Evolutionary conservation across 176 grass and related monocot species (phyloP), one percentile per base, ranked within the genome.

Genomic region (Musa acuminata): DNA sequence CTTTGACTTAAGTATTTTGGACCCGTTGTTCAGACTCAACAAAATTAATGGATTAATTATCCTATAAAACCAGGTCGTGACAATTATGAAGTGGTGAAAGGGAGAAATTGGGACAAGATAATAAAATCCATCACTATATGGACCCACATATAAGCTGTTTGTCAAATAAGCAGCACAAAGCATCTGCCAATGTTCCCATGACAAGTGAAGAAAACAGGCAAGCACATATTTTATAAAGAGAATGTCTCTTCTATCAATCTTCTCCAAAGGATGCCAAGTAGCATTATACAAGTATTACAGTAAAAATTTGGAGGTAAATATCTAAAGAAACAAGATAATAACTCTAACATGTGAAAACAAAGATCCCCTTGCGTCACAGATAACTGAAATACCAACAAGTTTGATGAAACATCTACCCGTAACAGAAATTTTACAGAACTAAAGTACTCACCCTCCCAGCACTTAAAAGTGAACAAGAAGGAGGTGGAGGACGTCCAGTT

Each of bases 381-480:
- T 9, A 35, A 57, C 1, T 6, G 5, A 26, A 21, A 24, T 9
- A 52, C 11, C 11, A 8, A 52, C 16, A 81, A 75, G 29, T 51
- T 55, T 50, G 65, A 68, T 29, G 13, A 53, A 72, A 79, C 8
- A 12, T 79, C 65, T 48, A 81, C 57, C 14, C 9, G 8, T 22
- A 63, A 25, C 21, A 11, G 17, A 22, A 63, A 9, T 8, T 63
- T 24, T 53, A 13, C 1, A 21, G 25, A 65, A 69, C 14, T 12
- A 25, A 65, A 76, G 69, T 20, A 74, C 85, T 84, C 82, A 98
- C 95, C 77, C 95, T 79, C 72, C 95, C 95, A 70, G 83, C 86
- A 58, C 82, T 89, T 72, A 93, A 85, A 70, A 98, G 88, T 17
- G 90, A 89, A 75, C 88, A 94, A 23, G 75, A 90, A 78, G 95